Base-by-base conservation (phyloP, 306 rosid species). In the Medicago ruthenica region DNA sequence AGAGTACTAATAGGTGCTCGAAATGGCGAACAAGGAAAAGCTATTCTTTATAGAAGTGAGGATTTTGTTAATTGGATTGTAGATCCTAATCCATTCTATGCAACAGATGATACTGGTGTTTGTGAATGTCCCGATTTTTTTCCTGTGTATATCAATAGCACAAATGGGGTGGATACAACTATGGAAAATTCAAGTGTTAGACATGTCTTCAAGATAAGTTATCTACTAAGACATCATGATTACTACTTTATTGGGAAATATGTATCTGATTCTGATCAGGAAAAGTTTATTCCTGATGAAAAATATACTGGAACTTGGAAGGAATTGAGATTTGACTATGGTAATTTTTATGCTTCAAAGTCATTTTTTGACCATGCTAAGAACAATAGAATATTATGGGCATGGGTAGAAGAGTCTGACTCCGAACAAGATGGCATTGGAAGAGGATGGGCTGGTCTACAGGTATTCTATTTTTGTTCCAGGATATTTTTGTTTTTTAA, bases 381-480 rank as follows among this genome's bases (percentile, higher is more conserved):
- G 66, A 83, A 77, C 40, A 83, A 86, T 60, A 79, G 88, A 63
- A 74, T 88, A 71, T 36, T 88, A 39, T 88, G 88, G 85, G 74
- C 64, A 17, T 82, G 85, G 85, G 79, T 61, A 15, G 12, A 48
- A 6, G 85, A 80, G 39, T 60, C 69, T 21, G 86, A 80, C 34
- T 67, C 83, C n/a, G 9, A 13, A 5, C 70, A 67, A 42, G 86
- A 90, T 79, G 86, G 74, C 40, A 63, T 76, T 37, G 61, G 39
- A n/a, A 88, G 82, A 84, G 92, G 89, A 42, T 90, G 96, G 96
- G 83, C 92, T 27, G 96, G 96, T 24, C 66, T 90, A 54, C 92
- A 87, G 91, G 92, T 90, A 84, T 61, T n/a, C 37, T 31, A 15
- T 61, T 51, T 14, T 65, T n/a, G 13, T 21, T 64, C n/a, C n/a